These are phyloP conservation scores for Amanita molliuscula DNA, from an alignment of 768 basidiomycete genomes.

Conservation along the genomic window DNA sequence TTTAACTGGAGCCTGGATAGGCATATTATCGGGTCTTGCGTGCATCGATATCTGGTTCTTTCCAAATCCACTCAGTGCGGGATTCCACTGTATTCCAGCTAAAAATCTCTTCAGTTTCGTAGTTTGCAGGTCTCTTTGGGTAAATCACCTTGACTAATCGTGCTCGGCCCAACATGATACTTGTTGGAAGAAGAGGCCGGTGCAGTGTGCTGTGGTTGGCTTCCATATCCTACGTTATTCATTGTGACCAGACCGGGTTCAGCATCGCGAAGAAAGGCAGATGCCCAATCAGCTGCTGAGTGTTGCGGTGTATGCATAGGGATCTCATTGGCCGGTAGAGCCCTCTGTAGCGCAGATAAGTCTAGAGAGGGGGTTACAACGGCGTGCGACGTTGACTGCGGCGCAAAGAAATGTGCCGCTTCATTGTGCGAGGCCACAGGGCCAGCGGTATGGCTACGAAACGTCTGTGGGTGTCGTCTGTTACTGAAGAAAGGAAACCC, in stretches of 20 bases:
- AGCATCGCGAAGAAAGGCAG: slow-evolving; percentile 41
- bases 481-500: not conserved
- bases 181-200: not conserved
- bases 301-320: slow-evolving; percentile 16
- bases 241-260: slow-evolving; percentile 2
- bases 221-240: not conserved
- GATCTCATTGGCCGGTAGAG: slow-evolving; percentile 27
- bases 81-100: slow-evolving; percentile 32
- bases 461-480: slow-evolving; percentile 28
- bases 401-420: slow-evolving; percentile 60
- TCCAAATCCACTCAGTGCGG: slow-evolving; percentile 24
- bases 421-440: slow-evolving; percentile 44
- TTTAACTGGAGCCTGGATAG: slow-evolving; percentile 17
- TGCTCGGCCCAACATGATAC: not conserved
- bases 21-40: slow-evolving; percentile 18
- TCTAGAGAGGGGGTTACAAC: slow-evolving; percentile 41
- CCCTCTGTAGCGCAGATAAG: slow-evolving; percentile 39
- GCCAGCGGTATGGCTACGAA: slow-evolving; percentile 43
- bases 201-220: not conserved
- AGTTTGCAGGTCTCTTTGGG: not conserved
- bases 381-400: slow-evolving; percentile 22
- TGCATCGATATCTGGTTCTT: slow-evolving; percentile 29
- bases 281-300: slow-evolving; percentile 42
- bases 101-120: not conserved
- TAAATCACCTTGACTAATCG: not conserved